Conservation (phyloP, 768 basidiomycete genomes). For the Xerocomellus amylosporus region DNA sequence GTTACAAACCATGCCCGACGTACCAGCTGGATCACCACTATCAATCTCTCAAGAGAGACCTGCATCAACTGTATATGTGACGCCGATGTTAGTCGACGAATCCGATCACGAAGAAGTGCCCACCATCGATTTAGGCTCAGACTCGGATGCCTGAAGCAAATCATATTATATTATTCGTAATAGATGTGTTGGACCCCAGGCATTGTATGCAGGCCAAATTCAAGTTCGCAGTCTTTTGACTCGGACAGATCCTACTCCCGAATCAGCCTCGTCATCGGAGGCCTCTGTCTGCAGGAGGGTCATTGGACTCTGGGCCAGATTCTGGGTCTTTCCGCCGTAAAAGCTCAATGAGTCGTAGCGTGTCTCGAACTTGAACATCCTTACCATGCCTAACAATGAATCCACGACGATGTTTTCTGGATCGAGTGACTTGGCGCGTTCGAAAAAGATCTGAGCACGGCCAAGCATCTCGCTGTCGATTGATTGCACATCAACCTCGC, state of each 20-base stretch:
- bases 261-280: conserved; percentile 38
- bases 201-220: background rate
- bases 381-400: conserved; percentile 54
- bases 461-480: conserved; percentile 44
- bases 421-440: conserved; percentile 60
- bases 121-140: conserved; percentile 72
- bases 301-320: conserved; percentile 21
- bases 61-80: background rate
- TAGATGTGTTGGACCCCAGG: background rate
- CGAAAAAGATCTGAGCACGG: conserved; percentile 57
- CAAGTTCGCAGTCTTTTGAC: conserved; percentile 18
- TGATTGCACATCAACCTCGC: conserved; percentile 4
- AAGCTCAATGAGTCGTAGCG: background rate
- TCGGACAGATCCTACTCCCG: background rate
- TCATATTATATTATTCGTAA: background rate
- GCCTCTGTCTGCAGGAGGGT: conserved; percentile 10
- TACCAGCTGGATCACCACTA: background rate
- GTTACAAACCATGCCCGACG: background rate
- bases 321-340: conserved; percentile 17
- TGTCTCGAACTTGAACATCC: background rate
- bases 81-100: conserved; percentile 29
- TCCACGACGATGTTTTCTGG: conserved; percentile 52
- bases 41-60: conserved; percentile 5
- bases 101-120: conserved; percentile 78
- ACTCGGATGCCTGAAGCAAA: conserved; percentile 52